These are phyloP conservation scores for Alopecurus myosuroides DNA, from an alignment of 176 grass and related monocot genomes.

Conservation along the genomic window DNA sequence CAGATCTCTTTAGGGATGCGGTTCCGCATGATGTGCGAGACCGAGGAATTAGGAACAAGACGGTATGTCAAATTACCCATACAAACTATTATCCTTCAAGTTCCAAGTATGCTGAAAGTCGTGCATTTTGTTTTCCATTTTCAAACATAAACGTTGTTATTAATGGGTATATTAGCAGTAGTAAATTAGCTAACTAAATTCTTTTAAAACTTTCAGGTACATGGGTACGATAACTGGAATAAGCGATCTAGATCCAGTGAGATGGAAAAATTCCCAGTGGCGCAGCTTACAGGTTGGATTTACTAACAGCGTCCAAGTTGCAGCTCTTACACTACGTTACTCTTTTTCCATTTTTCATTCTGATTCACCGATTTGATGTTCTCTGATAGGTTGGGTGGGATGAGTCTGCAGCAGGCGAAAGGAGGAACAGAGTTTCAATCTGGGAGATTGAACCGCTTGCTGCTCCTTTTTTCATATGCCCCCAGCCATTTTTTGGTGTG, in stretches of 20 bases:
- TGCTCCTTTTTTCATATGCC: constrained; percentile 95
- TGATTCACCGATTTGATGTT: constrained; percentile 10
- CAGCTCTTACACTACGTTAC: not conserved
- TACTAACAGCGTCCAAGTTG: not conserved
- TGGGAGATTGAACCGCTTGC: constrained; percentile 97
- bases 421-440: constrained; percentile 81
- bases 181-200: not conserved
- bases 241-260: constrained; percentile 90
- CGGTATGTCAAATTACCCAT: constrained; percentile 37
- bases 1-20: constrained; percentile 95
- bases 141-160: not conserved
- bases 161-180: not conserved
- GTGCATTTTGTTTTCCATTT: not conserved
- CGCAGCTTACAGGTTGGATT: constrained; percentile 85
- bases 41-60: constrained; percentile 87
- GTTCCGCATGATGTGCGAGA: constrained; percentile 98
- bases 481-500: constrained; percentile 84
- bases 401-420: constrained; percentile 93
- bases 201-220: constrained; percentile 55
- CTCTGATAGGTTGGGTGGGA: constrained; percentile 87
- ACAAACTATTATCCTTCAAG: not conserved
- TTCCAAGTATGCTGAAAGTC: not conserved
- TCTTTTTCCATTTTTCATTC: not conserved
- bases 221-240: constrained; percentile 99
- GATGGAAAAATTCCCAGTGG: constrained; percentile 99